Percentiles rank a stretch among this genome's conserved stretches.
phyloP scores from a whole-genome alignment of 768 basidiomycete genomes.

The Serendipita indica region DNA sequence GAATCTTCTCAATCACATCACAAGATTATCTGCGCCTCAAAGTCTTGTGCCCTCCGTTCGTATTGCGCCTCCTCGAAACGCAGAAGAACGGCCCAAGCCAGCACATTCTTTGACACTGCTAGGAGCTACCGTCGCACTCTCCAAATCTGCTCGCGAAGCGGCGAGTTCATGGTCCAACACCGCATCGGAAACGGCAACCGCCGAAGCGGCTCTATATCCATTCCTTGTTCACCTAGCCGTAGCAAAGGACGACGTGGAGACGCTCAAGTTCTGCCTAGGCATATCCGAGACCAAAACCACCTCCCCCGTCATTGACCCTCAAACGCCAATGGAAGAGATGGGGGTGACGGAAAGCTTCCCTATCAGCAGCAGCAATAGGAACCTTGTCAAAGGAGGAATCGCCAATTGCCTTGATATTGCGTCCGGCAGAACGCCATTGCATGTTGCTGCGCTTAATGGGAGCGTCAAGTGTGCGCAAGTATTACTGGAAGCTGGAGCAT shows the following conservation, averaged over 20 bases:
- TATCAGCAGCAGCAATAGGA: slow-evolving; percentile 19
- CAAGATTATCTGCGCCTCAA: neutral
- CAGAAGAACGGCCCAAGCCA: neutral
- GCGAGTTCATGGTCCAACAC: slow-evolving; percentile 66
- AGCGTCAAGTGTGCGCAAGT: slow-evolving; percentile 28
- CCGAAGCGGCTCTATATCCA: slow-evolving; percentile 57
- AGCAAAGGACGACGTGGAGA: slow-evolving; percentile 49
- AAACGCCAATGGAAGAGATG: no score
- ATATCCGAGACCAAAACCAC: neutral
- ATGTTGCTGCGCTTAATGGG: slow-evolving; percentile 63
- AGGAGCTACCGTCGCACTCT: slow-evolving; percentile 9
- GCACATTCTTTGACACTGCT: neutral
- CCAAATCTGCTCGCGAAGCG: slow-evolving; percentile 29
- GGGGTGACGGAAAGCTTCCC: slow-evolving; percentile 10
- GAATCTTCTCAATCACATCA: slow-evolving; percentile 15
- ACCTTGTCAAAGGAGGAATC: slow-evolving; percentile 36
- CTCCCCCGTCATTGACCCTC: no score
- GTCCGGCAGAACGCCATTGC: slow-evolving; percentile 61
- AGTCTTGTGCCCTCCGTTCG: neutral
- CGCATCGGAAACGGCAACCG: slow-evolving; percentile 53
- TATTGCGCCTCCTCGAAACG: no score
- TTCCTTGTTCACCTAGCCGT: slow-evolving; percentile 69
- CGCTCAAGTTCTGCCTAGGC: slow-evolving; percentile 45
- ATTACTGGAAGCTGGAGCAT: slow-evolving; percentile 56
- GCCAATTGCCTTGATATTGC: slow-evolving; percentile 58